Percentiles rank a stretch among this genome's conserved stretches.
phyloP scores from a whole-genome alignment of 768 basidiomycete species.

The Glaciozyma antarctica region DNA sequence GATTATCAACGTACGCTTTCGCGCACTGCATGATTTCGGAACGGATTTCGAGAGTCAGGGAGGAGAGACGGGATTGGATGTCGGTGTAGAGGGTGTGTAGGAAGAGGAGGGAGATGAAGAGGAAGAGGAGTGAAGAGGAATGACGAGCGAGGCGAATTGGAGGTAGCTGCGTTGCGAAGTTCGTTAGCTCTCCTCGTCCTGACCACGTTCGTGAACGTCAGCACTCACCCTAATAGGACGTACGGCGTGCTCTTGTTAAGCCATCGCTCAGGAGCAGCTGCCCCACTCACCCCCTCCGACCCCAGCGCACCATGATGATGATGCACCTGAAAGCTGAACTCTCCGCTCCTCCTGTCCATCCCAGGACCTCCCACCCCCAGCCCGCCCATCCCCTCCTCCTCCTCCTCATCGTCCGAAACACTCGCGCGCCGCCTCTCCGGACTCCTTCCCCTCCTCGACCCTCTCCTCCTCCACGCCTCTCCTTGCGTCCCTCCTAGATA shows the following conservation, averaged over 20 bases:
- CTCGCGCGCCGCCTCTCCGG: slow-evolving; percentile 6
- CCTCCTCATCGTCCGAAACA: neutral
- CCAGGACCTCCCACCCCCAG: neutral
- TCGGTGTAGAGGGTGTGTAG: slow-evolving; percentile 83
- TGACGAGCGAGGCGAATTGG: slow-evolving; percentile 88
- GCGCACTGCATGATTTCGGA: slow-evolving; percentile 87
- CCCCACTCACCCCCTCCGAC: neutral
- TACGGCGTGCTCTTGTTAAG: slow-evolving; percentile 49
- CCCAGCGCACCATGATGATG: slow-evolving; percentile 18
- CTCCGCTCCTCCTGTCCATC: slow-evolving; percentile 1
- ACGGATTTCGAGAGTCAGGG: slow-evolving; percentile 83
- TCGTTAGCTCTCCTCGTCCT: neutral
- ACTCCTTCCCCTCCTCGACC: slow-evolving; percentile 6
- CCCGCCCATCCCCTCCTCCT: slow-evolving; percentile 4
- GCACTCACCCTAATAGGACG: slow-evolving; percentile 68
- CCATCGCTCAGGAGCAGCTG: slow-evolving; percentile 17
- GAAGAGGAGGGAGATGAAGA: slow-evolving; percentile 78
- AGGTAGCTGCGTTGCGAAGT: slow-evolving; percentile 53
- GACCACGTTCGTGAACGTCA: slow-evolving; percentile 5
- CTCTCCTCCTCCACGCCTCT: neutral
- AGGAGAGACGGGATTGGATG: slow-evolving; percentile 73
- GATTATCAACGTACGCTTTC: slow-evolving; percentile 66
- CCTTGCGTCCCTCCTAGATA: neutral
- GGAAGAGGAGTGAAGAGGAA: slow-evolving; percentile 67
- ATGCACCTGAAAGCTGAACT: slow-evolving; percentile 30